Conservation (phyloP, 2,329 filamentous ascomycete genomes). For the Pseudogymnoascus sp. region DNA sequence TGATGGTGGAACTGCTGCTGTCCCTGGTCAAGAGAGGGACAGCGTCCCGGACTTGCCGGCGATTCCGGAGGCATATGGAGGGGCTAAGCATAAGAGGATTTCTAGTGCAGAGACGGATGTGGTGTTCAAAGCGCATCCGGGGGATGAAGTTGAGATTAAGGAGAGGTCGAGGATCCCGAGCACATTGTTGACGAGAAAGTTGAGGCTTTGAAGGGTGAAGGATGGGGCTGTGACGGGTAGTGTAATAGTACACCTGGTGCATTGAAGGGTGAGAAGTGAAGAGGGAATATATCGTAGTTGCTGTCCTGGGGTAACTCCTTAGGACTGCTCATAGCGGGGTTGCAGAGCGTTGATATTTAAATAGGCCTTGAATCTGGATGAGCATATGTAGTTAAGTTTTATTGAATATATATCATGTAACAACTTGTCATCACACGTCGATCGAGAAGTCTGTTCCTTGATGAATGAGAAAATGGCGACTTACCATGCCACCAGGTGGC, state of each 20-base stretch:
- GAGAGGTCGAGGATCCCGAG: conserved; percentile 25
- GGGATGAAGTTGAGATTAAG: conserved; percentile 24
- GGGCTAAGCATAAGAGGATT: conserved; percentile 21
- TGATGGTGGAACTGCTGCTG: conserved; percentile 25
- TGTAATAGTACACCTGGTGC: not conserved
- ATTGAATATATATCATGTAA: conserved; percentile 4
- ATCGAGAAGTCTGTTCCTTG: not conserved
- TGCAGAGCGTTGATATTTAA: not conserved
- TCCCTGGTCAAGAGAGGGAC: conserved; percentile 24
- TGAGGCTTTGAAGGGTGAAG: conserved; percentile 16
- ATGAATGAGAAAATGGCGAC: not conserved
- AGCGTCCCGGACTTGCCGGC: conserved; percentile 24
- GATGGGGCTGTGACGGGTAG: not conserved
- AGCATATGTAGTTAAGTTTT: conserved; percentile 1
- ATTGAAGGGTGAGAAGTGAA: not conserved
- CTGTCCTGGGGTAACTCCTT: not conserved
- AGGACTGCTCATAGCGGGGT: not conserved
- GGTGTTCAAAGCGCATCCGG: conserved; percentile 27
- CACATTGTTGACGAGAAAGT: conserved; percentile 25
- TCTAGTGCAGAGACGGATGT: conserved; percentile 22
- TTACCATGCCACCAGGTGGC: not conserved
- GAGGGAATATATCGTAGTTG: not conserved
- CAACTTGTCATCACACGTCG: not conserved
- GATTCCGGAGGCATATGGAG: conserved; percentile 14
- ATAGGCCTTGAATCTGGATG: not conserved